These are phyloP conservation scores for Pulveroboletus sp. DNA, from an alignment of 768 basidiomycete genomes.

Conservation along the genomic window DNA sequence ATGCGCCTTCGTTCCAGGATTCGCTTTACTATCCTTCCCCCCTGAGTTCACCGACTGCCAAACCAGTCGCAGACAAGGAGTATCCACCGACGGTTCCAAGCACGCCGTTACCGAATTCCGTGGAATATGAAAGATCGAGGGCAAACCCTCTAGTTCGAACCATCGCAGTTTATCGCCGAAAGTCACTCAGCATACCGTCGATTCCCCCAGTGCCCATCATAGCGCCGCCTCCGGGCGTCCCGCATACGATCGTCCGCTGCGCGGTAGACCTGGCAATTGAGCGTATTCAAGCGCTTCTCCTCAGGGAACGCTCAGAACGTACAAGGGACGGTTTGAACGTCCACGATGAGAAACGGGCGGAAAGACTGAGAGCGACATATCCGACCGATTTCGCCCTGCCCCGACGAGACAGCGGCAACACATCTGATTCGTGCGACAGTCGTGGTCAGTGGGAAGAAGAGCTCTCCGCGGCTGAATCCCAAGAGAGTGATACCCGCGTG, in stretches of 20 bases:
- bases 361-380: background rate
- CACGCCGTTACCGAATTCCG: constrained; percentile 25
- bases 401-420: constrained; percentile 9
- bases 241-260: constrained; percentile 22
- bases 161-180: constrained; percentile 1
- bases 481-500: constrained; percentile 14
- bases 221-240: constrained; percentile 44
- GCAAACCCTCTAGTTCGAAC: constrained; percentile 26
- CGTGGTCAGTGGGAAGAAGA: constrained; percentile 17
- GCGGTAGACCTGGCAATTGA: constrained; percentile 42
- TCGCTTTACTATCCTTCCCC: constrained; percentile 5
- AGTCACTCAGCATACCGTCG: background rate
- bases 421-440: constrained; percentile 10
- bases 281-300: constrained; percentile 39
- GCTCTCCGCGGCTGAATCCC: constrained; percentile 13
- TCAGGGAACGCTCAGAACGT: constrained; percentile 38
- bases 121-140: constrained; percentile 19
- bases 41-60: background rate
- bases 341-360: constrained; percentile 9
- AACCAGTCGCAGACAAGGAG: background rate
- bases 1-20: constrained; percentile 10
- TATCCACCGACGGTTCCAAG: constrained; percentile 22
- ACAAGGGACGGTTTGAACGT: constrained; percentile 31
- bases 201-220: constrained; percentile 45
- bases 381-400: background rate